Evolutionary conservation across 148 eudicot genomes (phyloP).

Genomic region (Salicornia ramosissima): DNA sequence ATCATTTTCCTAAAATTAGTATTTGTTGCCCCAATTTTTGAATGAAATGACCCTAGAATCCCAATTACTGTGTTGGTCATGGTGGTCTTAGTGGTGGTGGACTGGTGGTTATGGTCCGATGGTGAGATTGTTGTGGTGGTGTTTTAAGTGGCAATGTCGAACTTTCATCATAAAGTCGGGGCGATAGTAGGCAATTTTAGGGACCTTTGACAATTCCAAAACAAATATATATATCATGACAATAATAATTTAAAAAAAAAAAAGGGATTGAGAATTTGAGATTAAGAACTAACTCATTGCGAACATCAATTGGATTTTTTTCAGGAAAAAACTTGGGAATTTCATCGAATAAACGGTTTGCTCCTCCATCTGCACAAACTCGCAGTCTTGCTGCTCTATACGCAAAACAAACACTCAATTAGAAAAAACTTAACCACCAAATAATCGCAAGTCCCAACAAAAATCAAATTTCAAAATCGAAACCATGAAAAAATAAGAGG

Average conservation of each 20-base stretch:
- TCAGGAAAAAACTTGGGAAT: conserved; percentile 59
- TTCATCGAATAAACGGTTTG: conserved; percentile 71
- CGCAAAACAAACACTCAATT: conserved; percentile 1
- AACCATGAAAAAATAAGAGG: not conserved
- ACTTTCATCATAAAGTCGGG: too few relatives aligned
- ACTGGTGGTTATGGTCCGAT: too few relatives aligned
- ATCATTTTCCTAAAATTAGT: too few relatives aligned
- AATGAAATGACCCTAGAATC: too few relatives aligned
- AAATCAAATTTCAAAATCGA: not conserved
- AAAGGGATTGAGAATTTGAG: not conserved
- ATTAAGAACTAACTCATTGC: conserved; percentile 40
- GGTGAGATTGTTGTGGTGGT: too few relatives aligned
- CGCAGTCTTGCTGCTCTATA: conserved; percentile 66
- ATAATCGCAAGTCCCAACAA: not conserved
- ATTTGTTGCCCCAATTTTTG: too few relatives aligned
- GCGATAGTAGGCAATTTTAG: too few relatives aligned
- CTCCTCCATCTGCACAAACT: conserved; percentile 93
- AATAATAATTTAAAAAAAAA: not conserved
- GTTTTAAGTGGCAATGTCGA: too few relatives aligned
- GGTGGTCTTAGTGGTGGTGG: too few relatives aligned
- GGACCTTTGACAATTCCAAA: not conserved
- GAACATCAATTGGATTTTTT: conserved; percentile 41
- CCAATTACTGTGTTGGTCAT: too few relatives aligned
- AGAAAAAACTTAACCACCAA: not conserved
- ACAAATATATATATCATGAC: not conserved